These are phyloP conservation scores for Aegilops sharonensis DNA, from an alignment of 176 grass and related monocot genomes.

Conservation along the genomic window DNA sequence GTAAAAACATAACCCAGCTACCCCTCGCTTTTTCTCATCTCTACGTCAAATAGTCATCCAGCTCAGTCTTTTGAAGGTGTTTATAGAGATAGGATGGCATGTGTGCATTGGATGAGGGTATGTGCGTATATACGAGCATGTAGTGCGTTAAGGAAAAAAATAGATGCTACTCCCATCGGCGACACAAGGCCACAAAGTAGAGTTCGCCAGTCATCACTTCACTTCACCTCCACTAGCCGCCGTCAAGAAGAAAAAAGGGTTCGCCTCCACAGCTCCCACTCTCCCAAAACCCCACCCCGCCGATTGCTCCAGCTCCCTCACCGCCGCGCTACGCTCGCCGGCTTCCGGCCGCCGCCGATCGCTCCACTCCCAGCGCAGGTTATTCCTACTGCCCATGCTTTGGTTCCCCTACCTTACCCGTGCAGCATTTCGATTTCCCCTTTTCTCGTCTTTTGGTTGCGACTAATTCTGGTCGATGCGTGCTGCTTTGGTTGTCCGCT, in stretches of 20 bases:
- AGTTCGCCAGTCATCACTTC: too few relatives aligned
- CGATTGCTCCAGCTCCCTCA: not conserved
- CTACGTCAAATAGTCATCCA: too few relatives aligned
- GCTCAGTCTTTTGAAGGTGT: too few relatives aligned
- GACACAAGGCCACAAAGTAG: too few relatives aligned
- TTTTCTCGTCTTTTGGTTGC: not conserved
- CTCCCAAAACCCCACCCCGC: not conserved
- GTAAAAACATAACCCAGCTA: too few relatives aligned
- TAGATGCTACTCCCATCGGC: too few relatives aligned
- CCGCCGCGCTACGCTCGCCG: not conserved
- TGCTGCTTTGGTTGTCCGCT: not conserved
- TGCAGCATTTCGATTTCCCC: not conserved
- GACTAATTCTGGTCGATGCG: not conserved
- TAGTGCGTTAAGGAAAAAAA: too few relatives aligned
- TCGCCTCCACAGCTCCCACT: not conserved
- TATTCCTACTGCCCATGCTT: not conserved
- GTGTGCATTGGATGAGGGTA: too few relatives aligned
- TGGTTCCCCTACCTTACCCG: not conserved
- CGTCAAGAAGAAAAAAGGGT: too few relatives aligned
- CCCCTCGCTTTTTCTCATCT: too few relatives aligned
- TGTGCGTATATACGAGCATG: too few relatives aligned
- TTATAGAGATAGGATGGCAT: rapidly evolving
- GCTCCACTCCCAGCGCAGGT: not conserved
- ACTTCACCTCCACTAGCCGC: too few relatives aligned
- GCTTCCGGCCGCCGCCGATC: not conserved